Evolutionary conservation across 2,329 filamentous ascomycete species (phyloP), one percentile per base, ranked within the genome.

Genomic region (Arachnomyces sp.): DNA sequence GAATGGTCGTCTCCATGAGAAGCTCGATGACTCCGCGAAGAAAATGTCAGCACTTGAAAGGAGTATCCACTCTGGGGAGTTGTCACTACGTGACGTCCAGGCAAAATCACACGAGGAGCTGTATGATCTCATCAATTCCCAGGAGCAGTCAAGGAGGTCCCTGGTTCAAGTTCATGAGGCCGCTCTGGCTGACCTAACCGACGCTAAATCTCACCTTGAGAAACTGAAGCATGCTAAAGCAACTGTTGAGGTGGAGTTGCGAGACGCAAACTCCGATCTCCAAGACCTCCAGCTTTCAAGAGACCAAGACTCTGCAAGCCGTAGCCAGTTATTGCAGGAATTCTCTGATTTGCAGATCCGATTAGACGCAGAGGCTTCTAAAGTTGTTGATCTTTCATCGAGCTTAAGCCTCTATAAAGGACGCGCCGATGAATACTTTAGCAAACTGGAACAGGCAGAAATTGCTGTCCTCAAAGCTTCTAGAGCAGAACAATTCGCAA

Each of bases 401-500:
- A 94, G 84, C 60, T 74, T 96, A 31, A 82, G 80, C 45, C 68
- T 95, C 46, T 98, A 96, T 73, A 95, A 94, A 74, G 80, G 78
- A 47, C 81, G 90, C 32, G 85, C 90, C 3, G 88, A 96, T 56
- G 90, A 96, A 59, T 96, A 98, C 64, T 98, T 95, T 66, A 85
- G 80, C 69, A 95, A 95, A 65, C 78, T 98, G 14, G 90, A 98
- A 62, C 90, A 96, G 59, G 92, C 92, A 12, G 90, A 98, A 62
- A 93, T 96, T 50, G 82, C 89, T 1, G 89, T 96, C 13, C 76
- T 98, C 48, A 95, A 95, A 62, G 90, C 90, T 12, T 83, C 77
- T 44, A 79, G 90, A 16, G 90, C 92, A 0, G 90, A 96, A 63
- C 87, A 95, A 53, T 95, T 96, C 60, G 90, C 90, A 42, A 93